Percentiles rank a stretch among this genome's conserved stretches.
Evolutionary conservation across 1,139 yeast genomes (phyloP).

Genomic region (Yamadazyma mexicana): DNA sequence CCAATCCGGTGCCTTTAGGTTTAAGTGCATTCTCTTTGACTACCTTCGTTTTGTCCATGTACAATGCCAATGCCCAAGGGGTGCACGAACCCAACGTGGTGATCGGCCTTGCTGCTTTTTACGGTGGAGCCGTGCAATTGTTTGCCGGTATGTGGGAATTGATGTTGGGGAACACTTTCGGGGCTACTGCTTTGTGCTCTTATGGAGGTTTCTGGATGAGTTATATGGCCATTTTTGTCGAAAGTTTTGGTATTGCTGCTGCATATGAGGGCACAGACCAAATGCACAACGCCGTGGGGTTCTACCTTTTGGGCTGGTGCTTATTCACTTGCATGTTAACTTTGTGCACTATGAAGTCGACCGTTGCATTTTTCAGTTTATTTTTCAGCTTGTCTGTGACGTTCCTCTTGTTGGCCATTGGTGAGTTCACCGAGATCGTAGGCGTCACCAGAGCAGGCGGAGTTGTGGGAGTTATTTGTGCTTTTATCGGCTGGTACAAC

Average conservation of each 20-base stretch:
- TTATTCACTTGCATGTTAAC: constrained; percentile 60
- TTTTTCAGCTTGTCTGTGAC: constrained; percentile 56
- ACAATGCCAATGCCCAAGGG: constrained; percentile 41
- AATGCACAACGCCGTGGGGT: constrained; percentile 54
- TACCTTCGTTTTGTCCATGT: constrained; percentile 48
- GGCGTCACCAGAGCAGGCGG: constrained; percentile 67
- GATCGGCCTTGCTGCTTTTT: constrained; percentile 44
- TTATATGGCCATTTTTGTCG: constrained; percentile 57
- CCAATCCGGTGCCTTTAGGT: constrained; percentile 64
- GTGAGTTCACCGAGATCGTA: constrained; percentile 49
- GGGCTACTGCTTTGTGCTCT: constrained; percentile 62
- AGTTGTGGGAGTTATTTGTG: constrained; percentile 60
- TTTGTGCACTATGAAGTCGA: constrained; percentile 61
- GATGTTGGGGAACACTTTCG: constrained; percentile 64
- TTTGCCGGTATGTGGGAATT: constrained; percentile 69
- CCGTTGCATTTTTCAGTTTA: constrained; percentile 58
- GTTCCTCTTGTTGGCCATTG: constrained; percentile 57
- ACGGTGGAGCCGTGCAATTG: constrained; percentile 65
- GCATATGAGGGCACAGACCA: constrained; percentile 49
- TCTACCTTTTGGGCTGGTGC: constrained; percentile 66
- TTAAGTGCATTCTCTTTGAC: constrained; percentile 53
- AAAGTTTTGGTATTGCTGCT: constrained; percentile 53
- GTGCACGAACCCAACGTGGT: constrained; percentile 35
- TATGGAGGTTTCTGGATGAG: constrained; percentile 80
- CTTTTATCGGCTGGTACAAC: constrained; percentile 62